These are phyloP conservation scores for Oryza rufipogon DNA, from an alignment of 176 grass and related monocot genomes.

Conservation along the genomic window DNA sequence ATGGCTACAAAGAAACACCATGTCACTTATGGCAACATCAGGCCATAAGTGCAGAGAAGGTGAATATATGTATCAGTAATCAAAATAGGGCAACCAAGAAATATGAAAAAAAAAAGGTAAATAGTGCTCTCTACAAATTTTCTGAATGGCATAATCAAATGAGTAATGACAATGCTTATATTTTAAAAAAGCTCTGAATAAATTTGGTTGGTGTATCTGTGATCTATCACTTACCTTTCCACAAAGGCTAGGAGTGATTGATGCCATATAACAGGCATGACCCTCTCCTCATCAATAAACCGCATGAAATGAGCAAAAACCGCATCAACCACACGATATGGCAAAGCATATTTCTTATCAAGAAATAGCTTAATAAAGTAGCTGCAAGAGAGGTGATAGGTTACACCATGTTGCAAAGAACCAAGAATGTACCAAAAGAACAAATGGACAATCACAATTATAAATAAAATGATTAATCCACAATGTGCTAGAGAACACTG, in stretches of 20 bases:
- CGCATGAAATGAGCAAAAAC: constrained; percentile 88
- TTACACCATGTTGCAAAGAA: constrained; percentile 29
- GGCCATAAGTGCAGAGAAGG: neutral
- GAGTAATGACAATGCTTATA: neutral
- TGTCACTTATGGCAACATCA: neutral
- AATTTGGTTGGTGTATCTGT: neutral
- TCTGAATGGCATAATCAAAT: neutral
- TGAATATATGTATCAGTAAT: neutral
- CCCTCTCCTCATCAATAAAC: constrained; percentile 69
- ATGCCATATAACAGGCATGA: constrained; percentile 98
- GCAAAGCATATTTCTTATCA: constrained; percentile 98
- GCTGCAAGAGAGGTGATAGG: constrained; percentile 49
- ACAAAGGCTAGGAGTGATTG: constrained; percentile 93
- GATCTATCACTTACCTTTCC: constrained; percentile 63
- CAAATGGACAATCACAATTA: neutral
- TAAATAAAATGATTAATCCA: neutral
- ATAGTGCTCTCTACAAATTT: neutral
- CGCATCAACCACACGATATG: constrained; percentile 79
- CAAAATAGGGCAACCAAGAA: neutral
- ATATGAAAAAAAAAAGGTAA: neutral
- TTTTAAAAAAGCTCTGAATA: neutral
- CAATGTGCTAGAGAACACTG: neutral
- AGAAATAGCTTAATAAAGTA: constrained; percentile 98
- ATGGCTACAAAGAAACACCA: neutral
- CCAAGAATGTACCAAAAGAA: neutral